Percentiles rank a stretch among this genome's conserved stretches.
These are phyloP conservation scores for Cylindrotheca fusiformis DNA, from an alignment of 108 stramenopile genomes.

Conservation along the genomic window DNA sequence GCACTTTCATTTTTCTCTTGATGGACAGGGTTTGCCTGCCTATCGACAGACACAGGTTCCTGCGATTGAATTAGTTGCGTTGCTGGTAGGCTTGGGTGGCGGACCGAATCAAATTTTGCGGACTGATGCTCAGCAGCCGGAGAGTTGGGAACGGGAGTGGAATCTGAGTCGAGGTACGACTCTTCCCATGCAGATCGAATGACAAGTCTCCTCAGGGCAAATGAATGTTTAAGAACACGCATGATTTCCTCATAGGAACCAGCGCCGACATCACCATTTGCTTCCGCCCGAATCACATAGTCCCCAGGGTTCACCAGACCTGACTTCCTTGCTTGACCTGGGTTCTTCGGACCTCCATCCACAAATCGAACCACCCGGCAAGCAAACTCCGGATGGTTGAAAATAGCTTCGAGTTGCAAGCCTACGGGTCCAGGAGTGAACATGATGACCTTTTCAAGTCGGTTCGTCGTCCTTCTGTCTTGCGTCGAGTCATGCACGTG, in stretches of 20 bases:
- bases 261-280: conserved; percentile 9
- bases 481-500: no score
- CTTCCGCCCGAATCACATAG: conserved; percentile 30
- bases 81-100: no score
- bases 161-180: not conserved
- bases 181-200: conserved; percentile 22
- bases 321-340: conserved; percentile 43
- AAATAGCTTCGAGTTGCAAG: conserved; percentile 55
- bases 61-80: no score
- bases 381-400: conserved; percentile 17
- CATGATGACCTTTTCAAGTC: conserved; percentile 17
- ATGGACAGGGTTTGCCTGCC: not conserved
- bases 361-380: conserved; percentile 36
- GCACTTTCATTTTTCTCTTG: not conserved
- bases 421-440: conserved; percentile 60
- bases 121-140: no score
- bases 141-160: no score
- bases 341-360: conserved; percentile 34
- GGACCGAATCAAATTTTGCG: no score
- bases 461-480: no score
- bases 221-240: conserved; percentile 21
- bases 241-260: conserved; percentile 44
- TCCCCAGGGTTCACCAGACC: conserved; percentile 46
- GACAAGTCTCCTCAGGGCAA: conserved; percentile 16
- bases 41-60: no score